Conservation (phyloP, 108 stramenopile species). For the Cyclotella atomus region DNA sequence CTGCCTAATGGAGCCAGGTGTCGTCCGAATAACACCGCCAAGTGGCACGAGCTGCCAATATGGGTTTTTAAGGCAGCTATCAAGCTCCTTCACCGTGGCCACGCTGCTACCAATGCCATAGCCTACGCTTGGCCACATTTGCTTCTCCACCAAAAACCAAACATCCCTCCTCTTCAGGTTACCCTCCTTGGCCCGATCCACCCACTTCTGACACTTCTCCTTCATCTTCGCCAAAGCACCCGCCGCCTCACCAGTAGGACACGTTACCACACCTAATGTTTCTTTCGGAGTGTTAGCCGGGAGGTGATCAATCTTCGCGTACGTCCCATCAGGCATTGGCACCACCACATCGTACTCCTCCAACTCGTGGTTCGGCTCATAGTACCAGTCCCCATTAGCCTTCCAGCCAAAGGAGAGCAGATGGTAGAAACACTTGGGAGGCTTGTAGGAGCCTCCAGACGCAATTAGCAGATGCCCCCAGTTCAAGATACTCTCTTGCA, state of each 20-base stretch:
- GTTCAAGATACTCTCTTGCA: neutral
- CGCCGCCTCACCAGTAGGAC: neutral
- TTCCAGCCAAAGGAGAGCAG: slow-evolving; percentile 1
- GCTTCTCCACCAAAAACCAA: slow-evolving; percentile 7
- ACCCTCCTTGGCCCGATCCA: no score
- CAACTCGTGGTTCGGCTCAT: neutral
- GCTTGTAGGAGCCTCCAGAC: slow-evolving; percentile 3
- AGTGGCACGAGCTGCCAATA: no score
- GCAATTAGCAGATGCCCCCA: slow-evolving; percentile 13
- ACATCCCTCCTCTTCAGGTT: neutral
- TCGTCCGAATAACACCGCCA: no score
- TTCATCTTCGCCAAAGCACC: neutral
- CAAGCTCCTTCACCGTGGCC: neutral
- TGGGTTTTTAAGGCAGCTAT: neutral
- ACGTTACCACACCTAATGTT: neutral
- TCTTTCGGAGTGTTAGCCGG: neutral
- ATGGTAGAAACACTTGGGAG: slow-evolving; percentile 10
- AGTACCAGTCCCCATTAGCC: neutral
- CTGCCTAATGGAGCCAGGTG: no score
- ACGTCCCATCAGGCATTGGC: neutral
- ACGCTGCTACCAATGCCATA: slow-evolving; percentile 11
- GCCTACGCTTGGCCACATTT: slow-evolving; percentile 10
- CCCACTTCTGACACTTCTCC: neutral
- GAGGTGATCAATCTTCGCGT: neutral
- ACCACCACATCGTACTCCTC: neutral